phyloP scores from a whole-genome alignment of 1,284 basidiomycete genomes.

The Bjerkandera adusta region DNA sequence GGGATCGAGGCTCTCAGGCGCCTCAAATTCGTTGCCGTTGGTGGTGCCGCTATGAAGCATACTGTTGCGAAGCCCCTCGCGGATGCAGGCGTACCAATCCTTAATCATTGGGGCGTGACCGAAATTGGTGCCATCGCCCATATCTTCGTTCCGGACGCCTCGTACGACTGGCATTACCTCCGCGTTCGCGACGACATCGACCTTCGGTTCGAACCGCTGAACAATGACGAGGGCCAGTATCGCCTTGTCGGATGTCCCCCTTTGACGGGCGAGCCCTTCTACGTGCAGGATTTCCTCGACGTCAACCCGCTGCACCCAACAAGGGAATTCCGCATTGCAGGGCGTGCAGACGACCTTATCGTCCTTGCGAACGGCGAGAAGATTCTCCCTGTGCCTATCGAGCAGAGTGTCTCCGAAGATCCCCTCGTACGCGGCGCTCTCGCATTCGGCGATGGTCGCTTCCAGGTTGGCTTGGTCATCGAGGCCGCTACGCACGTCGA shows the following conservation, averaged over 20 bases:
- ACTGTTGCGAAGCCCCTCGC: conserved; percentile 29
- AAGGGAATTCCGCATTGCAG: conserved; percentile 23
- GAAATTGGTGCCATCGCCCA: conserved; percentile 36
- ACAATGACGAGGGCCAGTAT: conserved; percentile 24
- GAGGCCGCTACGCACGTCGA: conserved; percentile 22
- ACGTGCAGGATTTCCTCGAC: conserved; percentile 36
- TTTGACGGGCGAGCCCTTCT: conserved; percentile 31
- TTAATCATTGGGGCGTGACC: conserved; percentile 39
- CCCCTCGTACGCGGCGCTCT: conserved; percentile 32
- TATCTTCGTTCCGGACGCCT: conserved; percentile 27
- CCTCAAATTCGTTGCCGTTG: conserved; percentile 34
- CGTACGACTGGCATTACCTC: conserved; percentile 37
- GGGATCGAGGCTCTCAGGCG: conserved; percentile 28
- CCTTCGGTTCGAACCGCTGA: conserved; percentile 22
- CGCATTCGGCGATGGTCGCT: conserved; percentile 34
- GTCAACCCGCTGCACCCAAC: conserved; percentile 26
- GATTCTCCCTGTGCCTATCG: conserved; percentile 22
- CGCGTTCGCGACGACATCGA: conserved; percentile 32
- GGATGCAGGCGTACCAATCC: conserved; percentile 31
- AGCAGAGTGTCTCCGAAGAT: conserved; percentile 8
- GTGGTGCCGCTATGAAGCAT: conserved; percentile 39
- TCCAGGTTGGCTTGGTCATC: conserved; percentile 34
- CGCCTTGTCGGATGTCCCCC: conserved; percentile 31
- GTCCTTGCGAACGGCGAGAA: conserved; percentile 47
- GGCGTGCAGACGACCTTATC: conserved; percentile 44